phyloP scores from a whole-genome alignment of 768 basidiomycete species.

The Podaxis sp. region DNA sequence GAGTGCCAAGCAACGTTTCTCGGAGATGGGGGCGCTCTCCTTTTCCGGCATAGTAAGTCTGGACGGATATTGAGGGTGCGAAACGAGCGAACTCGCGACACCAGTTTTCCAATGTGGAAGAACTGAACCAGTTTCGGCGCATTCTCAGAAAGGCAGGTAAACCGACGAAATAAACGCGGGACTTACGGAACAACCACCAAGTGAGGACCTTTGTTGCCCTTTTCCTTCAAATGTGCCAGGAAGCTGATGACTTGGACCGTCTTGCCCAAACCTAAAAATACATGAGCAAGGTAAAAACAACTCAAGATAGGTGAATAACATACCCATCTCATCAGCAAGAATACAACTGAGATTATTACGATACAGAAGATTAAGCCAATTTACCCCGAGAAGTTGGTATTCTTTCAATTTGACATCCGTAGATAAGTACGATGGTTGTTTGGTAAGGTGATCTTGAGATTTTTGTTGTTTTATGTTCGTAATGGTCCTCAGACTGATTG shows the following conservation, averaged over 20 bases:
- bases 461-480: conserved; percentile 38
- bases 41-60: conserved; percentile 94
- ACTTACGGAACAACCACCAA: conserved; percentile 94
- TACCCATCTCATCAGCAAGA: conserved; percentile 99
- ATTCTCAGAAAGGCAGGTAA: conserved; percentile 9
- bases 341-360: conserved; percentile 85
- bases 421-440: conserved; percentile 70
- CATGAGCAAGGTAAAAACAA: conserved; percentile 13
- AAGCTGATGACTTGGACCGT: conserved; percentile 99
- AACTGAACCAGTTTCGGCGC: conserved; percentile 42
- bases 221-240: conserved; percentile 84
- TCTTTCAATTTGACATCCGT: conserved; percentile 83
- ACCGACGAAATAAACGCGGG: neutral
- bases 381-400: conserved; percentile 96
- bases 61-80: conserved; percentile 79
- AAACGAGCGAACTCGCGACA: conserved; percentile 94
- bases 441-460: conserved; percentile 65
- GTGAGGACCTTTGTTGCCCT: conserved; percentile 79
- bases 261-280: conserved; percentile 83
- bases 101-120: conserved; percentile 98
- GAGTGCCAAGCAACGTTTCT: conserved; percentile 66
- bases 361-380: conserved; percentile 93
- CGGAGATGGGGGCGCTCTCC: conserved; percentile 77
- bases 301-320: conserved; percentile 25
- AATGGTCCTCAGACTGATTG: conserved; percentile 55